Conservation (phyloP, 1,139 yeast genomes). For the Candida pseudoviswanathii region DNA sequence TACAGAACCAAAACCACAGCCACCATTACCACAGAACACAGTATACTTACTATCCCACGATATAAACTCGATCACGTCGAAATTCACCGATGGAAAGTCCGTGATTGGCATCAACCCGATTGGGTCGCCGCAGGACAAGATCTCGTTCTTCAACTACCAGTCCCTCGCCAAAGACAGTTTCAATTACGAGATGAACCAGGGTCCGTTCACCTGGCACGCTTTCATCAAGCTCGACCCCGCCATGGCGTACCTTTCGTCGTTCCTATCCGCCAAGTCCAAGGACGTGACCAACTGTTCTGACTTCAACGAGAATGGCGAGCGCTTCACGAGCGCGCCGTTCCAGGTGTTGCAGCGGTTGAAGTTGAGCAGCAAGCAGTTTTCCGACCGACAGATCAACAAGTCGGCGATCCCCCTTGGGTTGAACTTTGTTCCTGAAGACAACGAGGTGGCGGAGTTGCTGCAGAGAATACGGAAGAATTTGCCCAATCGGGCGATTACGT, state of each 20-base stretch:
- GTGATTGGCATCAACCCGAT: conserved; percentile 29
- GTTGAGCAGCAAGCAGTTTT: conserved; percentile 11
- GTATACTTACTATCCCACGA: background rate
- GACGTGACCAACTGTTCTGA: conserved; percentile 1
- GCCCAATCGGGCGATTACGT: conserved; percentile 42
- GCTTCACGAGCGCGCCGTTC: conserved; percentile 17
- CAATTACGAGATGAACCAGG: conserved; percentile 28
- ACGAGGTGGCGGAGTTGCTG: conserved; percentile 27
- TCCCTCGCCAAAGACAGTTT: conserved; percentile 24
- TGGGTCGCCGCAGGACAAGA: conserved; percentile 22
- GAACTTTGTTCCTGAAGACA: conserved; percentile 20
- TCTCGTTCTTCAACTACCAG: conserved; percentile 33
- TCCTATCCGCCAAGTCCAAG: conserved; percentile 8
- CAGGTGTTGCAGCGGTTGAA: conserved; percentile 17
- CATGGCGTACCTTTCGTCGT: conserved; percentile 21
- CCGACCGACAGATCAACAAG: conserved; percentile 14
- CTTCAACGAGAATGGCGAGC: conserved; percentile 1
- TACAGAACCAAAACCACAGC: background rate
- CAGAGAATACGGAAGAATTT: conserved; percentile 34
- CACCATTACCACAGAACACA: background rate
- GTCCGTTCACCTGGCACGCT: conserved; percentile 42
- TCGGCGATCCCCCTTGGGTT: conserved; percentile 22
- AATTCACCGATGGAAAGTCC: conserved; percentile 3
- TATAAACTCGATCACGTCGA: background rate
- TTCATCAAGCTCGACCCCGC: conserved; percentile 34